Conservation (phyloP, 768 basidiomycete species). For the Scleroderma citrinum region DNA sequence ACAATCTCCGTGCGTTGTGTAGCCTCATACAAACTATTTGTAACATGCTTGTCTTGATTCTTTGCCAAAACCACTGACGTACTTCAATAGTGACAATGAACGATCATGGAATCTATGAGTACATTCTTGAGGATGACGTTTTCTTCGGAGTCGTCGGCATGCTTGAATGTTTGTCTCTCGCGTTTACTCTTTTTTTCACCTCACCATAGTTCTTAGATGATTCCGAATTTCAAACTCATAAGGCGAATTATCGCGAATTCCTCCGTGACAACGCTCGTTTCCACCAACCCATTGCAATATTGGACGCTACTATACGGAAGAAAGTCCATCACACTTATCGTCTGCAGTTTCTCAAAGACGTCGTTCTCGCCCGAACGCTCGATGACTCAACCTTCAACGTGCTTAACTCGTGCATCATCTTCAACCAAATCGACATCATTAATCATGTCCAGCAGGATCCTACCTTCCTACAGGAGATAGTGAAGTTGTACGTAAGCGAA, state of each 20-base stretch:
- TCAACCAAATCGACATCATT: slow-evolving; percentile 99
- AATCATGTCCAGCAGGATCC: slow-evolving; percentile 78
- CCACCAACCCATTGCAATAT: slow-evolving; percentile 83
- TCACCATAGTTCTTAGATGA: slow-evolving; percentile 57
- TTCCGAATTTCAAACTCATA: slow-evolving; percentile 93
- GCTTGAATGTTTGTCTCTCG: slow-evolving; percentile 79
- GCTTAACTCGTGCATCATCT: slow-evolving; percentile 94
- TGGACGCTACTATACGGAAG: slow-evolving; percentile 64
- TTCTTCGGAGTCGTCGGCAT: slow-evolving; percentile 94
- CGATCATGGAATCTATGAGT: slow-evolving; percentile 91
- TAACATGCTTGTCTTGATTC: slow-evolving; percentile 30
- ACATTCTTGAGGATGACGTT: slow-evolving; percentile 87
- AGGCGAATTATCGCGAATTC: slow-evolving; percentile 96
- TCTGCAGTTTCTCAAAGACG: slow-evolving; percentile 95
- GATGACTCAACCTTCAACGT: slow-evolving; percentile 98
- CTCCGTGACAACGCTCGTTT: slow-evolving; percentile 77
- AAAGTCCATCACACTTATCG: slow-evolving; percentile 98
- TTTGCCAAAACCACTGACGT: background rate
- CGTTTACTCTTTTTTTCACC: slow-evolving; percentile 2
- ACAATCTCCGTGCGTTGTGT: slow-evolving; percentile 87
- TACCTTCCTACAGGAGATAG: slow-evolving; percentile 70
- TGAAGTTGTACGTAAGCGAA: slow-evolving; percentile 69
- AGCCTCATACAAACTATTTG: slow-evolving; percentile 92
- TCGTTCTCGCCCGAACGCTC: slow-evolving; percentile 88
- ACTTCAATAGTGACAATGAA: slow-evolving; percentile 75